Evolutionary conservation across 495 filamentous ascomycete species (phyloP).

Genomic region (Podospora anserina): DNA sequence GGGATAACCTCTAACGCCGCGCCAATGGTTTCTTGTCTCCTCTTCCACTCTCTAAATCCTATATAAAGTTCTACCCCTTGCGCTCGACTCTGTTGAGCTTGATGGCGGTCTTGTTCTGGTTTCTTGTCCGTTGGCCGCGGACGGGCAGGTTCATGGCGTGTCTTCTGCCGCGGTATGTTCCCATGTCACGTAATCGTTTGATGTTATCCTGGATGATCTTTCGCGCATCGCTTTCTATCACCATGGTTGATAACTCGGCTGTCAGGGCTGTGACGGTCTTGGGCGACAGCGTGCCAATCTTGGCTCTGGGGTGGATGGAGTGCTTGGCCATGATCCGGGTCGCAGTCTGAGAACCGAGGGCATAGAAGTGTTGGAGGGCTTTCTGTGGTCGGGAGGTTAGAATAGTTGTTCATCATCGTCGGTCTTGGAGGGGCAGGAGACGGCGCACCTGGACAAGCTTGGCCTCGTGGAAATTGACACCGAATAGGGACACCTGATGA

Average conservation of each 20-base stretch:
- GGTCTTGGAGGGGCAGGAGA: slow-evolving; percentile 4
- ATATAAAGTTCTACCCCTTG: slow-evolving; percentile 40
- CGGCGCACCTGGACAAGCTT: slow-evolving; percentile 72
- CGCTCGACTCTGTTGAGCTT: slow-evolving; percentile 79
- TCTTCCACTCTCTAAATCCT: background rate
- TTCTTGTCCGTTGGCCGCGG: slow-evolving; percentile 81
- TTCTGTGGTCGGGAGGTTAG: slow-evolving; percentile 51
- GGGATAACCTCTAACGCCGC: background rate
- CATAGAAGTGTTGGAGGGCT: slow-evolving; percentile 86
- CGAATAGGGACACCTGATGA: slow-evolving; percentile 74
- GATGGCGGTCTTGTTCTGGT: slow-evolving; percentile 72
- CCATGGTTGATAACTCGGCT: slow-evolving; percentile 86
- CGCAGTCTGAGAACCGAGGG: slow-evolving; percentile 69
- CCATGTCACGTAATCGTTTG: slow-evolving; percentile 81
- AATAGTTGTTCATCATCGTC: background rate
- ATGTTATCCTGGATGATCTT: slow-evolving; percentile 79
- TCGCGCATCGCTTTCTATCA: slow-evolving; percentile 84
- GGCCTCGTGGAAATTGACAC: slow-evolving; percentile 77
- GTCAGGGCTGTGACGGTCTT: slow-evolving; percentile 74
- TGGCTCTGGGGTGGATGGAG: slow-evolving; percentile 77
- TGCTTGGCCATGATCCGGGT: slow-evolving; percentile 77
- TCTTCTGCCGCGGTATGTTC: slow-evolving; percentile 80
- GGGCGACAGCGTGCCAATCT: slow-evolving; percentile 64
- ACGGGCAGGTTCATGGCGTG: slow-evolving; percentile 89
- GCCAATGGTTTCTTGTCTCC: background rate